Evolutionary conservation across 2,329 filamentous ascomycete genomes (phyloP), one percentile per base, ranked within the genome.

Genomic region (Talaromyces funiculosus): DNA sequence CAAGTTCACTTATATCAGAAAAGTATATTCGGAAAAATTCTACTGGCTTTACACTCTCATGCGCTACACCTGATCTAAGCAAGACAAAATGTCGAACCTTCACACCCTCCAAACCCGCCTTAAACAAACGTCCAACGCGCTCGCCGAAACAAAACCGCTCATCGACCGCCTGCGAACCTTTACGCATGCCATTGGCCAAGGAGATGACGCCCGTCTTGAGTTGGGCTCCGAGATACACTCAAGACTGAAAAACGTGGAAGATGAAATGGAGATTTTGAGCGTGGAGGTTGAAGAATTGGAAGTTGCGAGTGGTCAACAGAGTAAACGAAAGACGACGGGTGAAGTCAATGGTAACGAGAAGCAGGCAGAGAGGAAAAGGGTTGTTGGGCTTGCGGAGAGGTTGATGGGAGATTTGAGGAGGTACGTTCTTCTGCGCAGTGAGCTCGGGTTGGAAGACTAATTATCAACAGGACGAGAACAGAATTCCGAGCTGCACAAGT

Each of bases 401-500:
- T 76, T 94, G 55, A 82, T 80, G 12, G 82, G 84, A 61, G 92
- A 96, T 67, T 74, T 97, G 45, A 86, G 85, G 68, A 82, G 31
- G 31, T 33, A 33, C 12, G 8, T 8, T n/a, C n/a, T n/a, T n/a
- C 9, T 10, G 12, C 31, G 9, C 8, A 12, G 8, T n/a, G n/a
- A n/a, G n/a, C n/a, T n/a, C n/a, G n/a, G n/a, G n/a, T n/a, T 16
- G 12, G 1, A 24, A 26, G 31, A 10, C 37, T 40, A 16, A 45
- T 49, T 37, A 3, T 9, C 8, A 43, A 24, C 35, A 85, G 82
- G 63, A 81, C 83, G 42, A 77, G 90, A 62, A 78, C 81, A 35
- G 83, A 86, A 33, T 97, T 95, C 74, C 87, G 92, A 66, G 88
- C 86, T 72, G 92, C 93, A 12, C 90, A 95, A 69, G 78, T 96